phyloP scores from a whole-genome alignment of 257 asterid species.

The Cynanchum wilfordii region DNA sequence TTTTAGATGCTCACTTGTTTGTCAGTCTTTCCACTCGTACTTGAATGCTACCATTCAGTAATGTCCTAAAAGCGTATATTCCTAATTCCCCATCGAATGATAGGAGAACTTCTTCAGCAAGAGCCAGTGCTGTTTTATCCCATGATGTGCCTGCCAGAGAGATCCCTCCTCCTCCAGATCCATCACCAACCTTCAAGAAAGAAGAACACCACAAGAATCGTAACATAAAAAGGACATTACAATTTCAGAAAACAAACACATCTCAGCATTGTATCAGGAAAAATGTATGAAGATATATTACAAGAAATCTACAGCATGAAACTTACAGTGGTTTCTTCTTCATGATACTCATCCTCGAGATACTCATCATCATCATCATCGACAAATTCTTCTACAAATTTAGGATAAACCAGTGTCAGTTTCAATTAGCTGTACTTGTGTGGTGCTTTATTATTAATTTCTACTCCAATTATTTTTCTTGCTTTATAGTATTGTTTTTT shows the following conservation, averaged over 20 bases:
- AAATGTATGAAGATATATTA: not conserved
- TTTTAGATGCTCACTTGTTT: slow-evolving; percentile 51
- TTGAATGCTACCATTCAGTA: slow-evolving; percentile 55
- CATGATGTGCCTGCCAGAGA: slow-evolving; percentile 69
- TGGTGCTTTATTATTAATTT: too few relatives aligned
- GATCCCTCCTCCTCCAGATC: slow-evolving; percentile 85
- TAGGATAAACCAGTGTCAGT: not conserved
- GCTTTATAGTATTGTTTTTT: too few relatives aligned
- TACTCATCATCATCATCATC: slow-evolving; percentile 55
- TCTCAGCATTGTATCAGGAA: not conserved
- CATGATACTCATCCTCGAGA: slow-evolving; percentile 56
- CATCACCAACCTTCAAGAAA: slow-evolving; percentile 68
- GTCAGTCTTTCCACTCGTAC: slow-evolving; percentile 83
- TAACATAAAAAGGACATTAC: not conserved
- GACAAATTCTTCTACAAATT: slow-evolving; percentile 40
- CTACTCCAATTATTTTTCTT: too few relatives aligned
- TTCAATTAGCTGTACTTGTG: too few relatives aligned
- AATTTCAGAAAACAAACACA: not conserved
- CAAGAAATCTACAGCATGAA: not conserved
- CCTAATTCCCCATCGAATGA: slow-evolving; percentile 78
- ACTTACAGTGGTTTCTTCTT: slow-evolving; percentile 62
- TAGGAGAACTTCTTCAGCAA: slow-evolving; percentile 69
- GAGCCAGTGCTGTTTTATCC: slow-evolving; percentile 65
- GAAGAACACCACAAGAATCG: slow-evolving; percentile 4
- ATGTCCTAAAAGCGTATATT: slow-evolving; percentile 79